Evolutionary conservation across 352 stramenopile species (phyloP).

Genomic region (Phytophthora capsici): DNA sequence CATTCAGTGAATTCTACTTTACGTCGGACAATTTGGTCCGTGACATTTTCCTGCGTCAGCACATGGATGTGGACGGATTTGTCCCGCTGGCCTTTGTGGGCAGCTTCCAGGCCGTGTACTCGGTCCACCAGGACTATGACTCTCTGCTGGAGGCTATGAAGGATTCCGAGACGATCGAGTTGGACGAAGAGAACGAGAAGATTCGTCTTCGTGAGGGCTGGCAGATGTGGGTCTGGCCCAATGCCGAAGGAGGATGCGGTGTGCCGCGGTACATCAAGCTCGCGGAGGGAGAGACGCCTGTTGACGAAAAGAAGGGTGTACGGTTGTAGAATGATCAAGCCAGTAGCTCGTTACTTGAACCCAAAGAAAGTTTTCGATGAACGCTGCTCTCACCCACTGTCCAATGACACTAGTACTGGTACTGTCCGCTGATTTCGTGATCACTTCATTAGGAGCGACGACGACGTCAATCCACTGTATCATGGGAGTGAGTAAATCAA

Average conservation of each 20-base stretch:
- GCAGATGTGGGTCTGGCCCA: slow-evolving; percentile 91
- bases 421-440: slow-evolving; percentile 17
- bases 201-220: slow-evolving; percentile 87
- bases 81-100: slow-evolving; percentile 90
- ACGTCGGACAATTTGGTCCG: slow-evolving; percentile 84
- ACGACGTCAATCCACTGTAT: slow-evolving; percentile 44
- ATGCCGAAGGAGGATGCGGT: slow-evolving; percentile 83
- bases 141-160: slow-evolving; percentile 82
- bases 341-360: slow-evolving; percentile 12
- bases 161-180: slow-evolving; percentile 65
- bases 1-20: slow-evolving; percentile 88
- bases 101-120: slow-evolving; percentile 90
- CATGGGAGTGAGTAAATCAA: slow-evolving; percentile 46
- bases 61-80: slow-evolving; percentile 90
- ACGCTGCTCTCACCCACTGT: not conserved
- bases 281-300: slow-evolving; percentile 32
- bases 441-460: slow-evolving; percentile 31
- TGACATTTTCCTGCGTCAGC: slow-evolving; percentile 85
- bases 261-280: slow-evolving; percentile 92
- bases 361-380: slow-evolving; percentile 14
- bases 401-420: not conserved
- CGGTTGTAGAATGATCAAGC: too few species aligned
- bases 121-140: slow-evolving; percentile 85
- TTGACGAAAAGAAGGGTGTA: slow-evolving; percentile 35
- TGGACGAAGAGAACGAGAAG: slow-evolving; percentile 92